Conservation (phyloP, 2,329 filamentous ascomycete species). For the Aspergillus sp. region DNA sequence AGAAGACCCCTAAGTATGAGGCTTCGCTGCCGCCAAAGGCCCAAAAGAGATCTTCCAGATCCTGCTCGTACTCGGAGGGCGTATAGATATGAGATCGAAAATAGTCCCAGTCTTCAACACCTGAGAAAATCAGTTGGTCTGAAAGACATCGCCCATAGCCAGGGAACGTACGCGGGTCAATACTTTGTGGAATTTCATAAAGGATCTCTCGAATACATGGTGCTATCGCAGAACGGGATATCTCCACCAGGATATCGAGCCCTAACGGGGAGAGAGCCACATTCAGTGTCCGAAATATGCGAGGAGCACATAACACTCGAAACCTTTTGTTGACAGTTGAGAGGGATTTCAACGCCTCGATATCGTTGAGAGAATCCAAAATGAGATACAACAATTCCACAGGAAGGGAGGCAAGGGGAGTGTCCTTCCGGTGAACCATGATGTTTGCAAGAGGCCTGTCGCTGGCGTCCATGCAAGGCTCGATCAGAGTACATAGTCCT, state of each 20-base stretch:
- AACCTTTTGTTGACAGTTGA: not conserved
- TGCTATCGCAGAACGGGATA: conserved; percentile 2
- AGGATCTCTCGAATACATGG: conserved; percentile 1
- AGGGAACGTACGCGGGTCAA: not conserved
- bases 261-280: not conserved
- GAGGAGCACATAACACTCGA: not conserved
- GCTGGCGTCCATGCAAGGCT: not conserved
- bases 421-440: not conserved
- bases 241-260: not conserved
- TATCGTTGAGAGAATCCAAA: not conserved
- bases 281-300: conserved; percentile 1
- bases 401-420: not conserved
- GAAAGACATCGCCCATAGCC: not conserved
- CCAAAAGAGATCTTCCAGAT: conserved; percentile 5
- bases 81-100: conserved; percentile 5
- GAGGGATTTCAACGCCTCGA: not conserved
- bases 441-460: not conserved
- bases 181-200: conserved; percentile 2
- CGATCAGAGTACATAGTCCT: not conserved
- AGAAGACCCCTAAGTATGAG: conserved; percentile 1
- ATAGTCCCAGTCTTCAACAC: conserved; percentile 2
- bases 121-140: not conserved
- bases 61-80: conserved; percentile 2
- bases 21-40: not conserved
- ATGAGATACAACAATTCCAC: not conserved